Evolutionary conservation across 805 yeast species (phyloP).

Genomic region (Wickerhamiella brachini): DNA sequence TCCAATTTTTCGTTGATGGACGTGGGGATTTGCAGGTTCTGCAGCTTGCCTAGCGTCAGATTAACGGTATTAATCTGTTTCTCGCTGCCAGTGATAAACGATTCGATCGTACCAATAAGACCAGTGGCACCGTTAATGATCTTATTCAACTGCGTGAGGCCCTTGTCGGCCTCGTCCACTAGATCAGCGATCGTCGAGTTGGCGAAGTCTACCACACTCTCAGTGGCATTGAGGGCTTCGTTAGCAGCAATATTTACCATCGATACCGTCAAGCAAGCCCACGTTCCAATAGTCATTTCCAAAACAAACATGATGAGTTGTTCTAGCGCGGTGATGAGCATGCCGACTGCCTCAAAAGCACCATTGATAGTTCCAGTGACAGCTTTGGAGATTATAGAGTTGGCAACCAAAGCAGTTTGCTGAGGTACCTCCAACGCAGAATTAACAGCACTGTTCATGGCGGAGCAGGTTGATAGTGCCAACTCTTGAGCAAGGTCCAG

Average conservation of each 20-base stretch:
- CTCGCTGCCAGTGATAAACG: constrained; percentile 39
- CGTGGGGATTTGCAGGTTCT: constrained; percentile 50
- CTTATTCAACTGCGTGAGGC: constrained; percentile 44
- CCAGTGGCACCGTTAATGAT: constrained; percentile 42
- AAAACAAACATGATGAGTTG: constrained; percentile 48
- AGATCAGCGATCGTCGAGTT: constrained; percentile 43
- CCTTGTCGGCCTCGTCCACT: constrained; percentile 52
- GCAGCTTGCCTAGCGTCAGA: constrained; percentile 41
- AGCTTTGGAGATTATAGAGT: constrained; percentile 36
- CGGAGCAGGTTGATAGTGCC: constrained; percentile 33
- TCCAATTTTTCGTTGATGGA: constrained; percentile 47
- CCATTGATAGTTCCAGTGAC: constrained; percentile 37
- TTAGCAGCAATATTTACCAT: constrained; percentile 59
- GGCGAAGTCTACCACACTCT: constrained; percentile 42
- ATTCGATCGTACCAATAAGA: constrained; percentile 38
- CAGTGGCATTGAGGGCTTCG: constrained; percentile 62
- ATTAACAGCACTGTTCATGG: constrained; percentile 30
- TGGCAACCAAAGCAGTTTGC: constrained; percentile 41
- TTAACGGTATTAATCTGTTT: constrained; percentile 37
- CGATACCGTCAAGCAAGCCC: constrained; percentile 66
- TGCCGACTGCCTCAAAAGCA: constrained; percentile 30
- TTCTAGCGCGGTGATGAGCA: constrained; percentile 44
- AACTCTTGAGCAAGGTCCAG: constrained; percentile 29
- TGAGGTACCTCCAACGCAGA: constrained; percentile 37
- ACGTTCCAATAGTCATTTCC: constrained; percentile 72